Evolutionary conservation across 768 basidiomycete genomes (phyloP).

Genomic region (Boletus tomentosulus): DNA sequence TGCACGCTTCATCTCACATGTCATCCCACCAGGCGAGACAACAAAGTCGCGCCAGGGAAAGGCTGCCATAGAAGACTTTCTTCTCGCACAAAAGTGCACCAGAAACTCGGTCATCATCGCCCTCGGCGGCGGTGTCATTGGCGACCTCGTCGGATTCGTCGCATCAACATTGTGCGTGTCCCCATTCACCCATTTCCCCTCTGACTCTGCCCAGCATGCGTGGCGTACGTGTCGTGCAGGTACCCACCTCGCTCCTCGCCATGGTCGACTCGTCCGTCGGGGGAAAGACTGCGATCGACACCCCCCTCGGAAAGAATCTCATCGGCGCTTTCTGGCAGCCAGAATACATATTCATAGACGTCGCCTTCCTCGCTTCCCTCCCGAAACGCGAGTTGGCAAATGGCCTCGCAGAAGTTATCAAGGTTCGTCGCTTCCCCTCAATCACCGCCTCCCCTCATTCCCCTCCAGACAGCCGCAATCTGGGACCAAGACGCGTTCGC

Average conservation of each 20-base stretch:
- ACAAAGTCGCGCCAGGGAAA: slow-evolving; percentile 91
- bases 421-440: slow-evolving; percentile 49
- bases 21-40: slow-evolving; percentile 88
- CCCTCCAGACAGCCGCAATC: slow-evolving; percentile 89
- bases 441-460: slow-evolving; percentile 1
- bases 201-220: slow-evolving; percentile 72
- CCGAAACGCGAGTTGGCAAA: slow-evolving; percentile 94
- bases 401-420: slow-evolving; percentile 98
- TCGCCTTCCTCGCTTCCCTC: slow-evolving; percentile 91
- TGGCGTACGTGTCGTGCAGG: slow-evolving; percentile 91
- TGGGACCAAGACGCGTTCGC: slow-evolving; percentile 92
- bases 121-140: slow-evolving; percentile 95
- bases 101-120: slow-evolving; percentile 91
- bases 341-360: slow-evolving; percentile 95
- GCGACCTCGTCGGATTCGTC: slow-evolving; percentile 94
- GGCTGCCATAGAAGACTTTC: slow-evolving; percentile 89
- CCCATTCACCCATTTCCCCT: not conserved
- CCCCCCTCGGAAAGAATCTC: slow-evolving; percentile 96
- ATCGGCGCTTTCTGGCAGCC: slow-evolving; percentile 99
- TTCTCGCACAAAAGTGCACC: slow-evolving; percentile 84
- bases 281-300: slow-evolving; percentile 99
- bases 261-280: slow-evolving; percentile 99
- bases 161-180: slow-evolving; percentile 87
- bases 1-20: slow-evolving; percentile 67
- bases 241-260: slow-evolving; percentile 92